A percentile compares a stretch with the other conserved stretches of the same genome.
Evolutionary conservation across 495 filamentous ascomycete genomes (phyloP).

Genomic region (Beverwykella pulmonaria): DNA sequence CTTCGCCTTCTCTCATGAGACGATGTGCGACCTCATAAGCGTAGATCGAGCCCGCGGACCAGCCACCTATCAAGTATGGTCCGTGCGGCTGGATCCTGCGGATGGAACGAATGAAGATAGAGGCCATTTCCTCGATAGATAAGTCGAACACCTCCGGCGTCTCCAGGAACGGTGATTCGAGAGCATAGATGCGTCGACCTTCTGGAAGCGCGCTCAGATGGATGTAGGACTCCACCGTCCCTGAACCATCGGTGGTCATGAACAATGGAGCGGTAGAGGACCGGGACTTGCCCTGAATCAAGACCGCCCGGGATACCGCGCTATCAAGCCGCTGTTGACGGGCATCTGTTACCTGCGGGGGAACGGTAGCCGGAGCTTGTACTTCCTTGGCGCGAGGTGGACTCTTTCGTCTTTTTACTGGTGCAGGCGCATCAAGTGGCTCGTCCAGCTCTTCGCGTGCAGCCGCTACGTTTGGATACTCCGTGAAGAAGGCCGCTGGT

Average conservation of each 20-base stretch:
- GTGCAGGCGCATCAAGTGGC: conserved; percentile 7
- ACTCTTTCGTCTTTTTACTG: conserved; percentile 1
- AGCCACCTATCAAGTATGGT: conserved; percentile 34
- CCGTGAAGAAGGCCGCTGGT: conserved; percentile 28
- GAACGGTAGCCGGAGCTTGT: too few species aligned
- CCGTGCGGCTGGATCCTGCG: conserved; percentile 23
- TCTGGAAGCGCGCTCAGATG: conserved; percentile 36
- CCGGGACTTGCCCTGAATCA: conserved; percentile 25
- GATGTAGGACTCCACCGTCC: conserved; percentile 39
- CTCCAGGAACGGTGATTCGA: conserved; percentile 45
- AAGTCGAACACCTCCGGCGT: conserved; percentile 14
- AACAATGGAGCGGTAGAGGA: conserved; percentile 23
- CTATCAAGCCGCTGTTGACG: conserved; percentile 22
- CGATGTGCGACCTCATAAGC: conserved; percentile 31
- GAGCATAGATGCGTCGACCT: conserved; percentile 38
- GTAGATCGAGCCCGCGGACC: conserved; percentile 26
- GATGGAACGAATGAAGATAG: conserved; percentile 29
- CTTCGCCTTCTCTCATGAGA: conserved; percentile 24
- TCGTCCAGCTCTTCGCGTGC: conserved; percentile 25
- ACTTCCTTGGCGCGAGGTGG: conserved; percentile 5
- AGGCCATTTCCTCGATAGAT: conserved; percentile 29
- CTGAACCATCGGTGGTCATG: conserved; percentile 32
- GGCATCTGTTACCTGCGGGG: too few species aligned
- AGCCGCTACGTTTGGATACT: conserved; percentile 21
- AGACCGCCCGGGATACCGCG: conserved; percentile 7